Evolutionary conservation across 305 asterid species (phyloP).

Genomic region (Solanum hybrid): DNA sequence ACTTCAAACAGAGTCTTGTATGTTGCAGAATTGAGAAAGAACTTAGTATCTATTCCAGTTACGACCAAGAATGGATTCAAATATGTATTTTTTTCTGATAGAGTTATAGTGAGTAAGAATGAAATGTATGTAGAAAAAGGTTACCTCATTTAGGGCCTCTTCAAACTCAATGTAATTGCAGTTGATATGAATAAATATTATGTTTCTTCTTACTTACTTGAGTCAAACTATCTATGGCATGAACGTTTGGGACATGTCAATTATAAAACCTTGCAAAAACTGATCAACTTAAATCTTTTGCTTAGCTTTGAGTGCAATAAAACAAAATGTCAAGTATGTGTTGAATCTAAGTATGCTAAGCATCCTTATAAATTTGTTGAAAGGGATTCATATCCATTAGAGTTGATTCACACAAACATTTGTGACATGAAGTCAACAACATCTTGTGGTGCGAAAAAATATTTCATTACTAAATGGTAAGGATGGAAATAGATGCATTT

Average conservation of each 20-base stretch:
- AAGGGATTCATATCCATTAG: background rate
- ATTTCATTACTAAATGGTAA: background rate
- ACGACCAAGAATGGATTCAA: background rate
- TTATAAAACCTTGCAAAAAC: too few relatives aligned
- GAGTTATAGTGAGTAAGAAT: background rate
- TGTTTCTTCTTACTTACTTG: background rate
- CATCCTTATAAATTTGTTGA: background rate
- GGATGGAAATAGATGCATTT: background rate
- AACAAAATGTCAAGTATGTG: background rate
- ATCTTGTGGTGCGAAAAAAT: too few relatives aligned
- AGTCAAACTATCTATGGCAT: background rate
- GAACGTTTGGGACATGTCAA: background rate
- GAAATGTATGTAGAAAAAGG: background rate
- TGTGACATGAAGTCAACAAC: background rate
- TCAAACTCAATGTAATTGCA: background rate
- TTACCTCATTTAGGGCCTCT: background rate
- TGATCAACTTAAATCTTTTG: background rate
- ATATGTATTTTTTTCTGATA: background rate
- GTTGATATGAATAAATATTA: background rate
- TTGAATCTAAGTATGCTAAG: background rate
- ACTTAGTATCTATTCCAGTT: background rate
- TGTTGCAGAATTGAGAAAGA: background rate
- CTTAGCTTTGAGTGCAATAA: background rate
- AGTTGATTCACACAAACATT: background rate
- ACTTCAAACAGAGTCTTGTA: background rate